Conservation (phyloP, 78 protist genomes). For the Andalucia godoyi region DNA sequence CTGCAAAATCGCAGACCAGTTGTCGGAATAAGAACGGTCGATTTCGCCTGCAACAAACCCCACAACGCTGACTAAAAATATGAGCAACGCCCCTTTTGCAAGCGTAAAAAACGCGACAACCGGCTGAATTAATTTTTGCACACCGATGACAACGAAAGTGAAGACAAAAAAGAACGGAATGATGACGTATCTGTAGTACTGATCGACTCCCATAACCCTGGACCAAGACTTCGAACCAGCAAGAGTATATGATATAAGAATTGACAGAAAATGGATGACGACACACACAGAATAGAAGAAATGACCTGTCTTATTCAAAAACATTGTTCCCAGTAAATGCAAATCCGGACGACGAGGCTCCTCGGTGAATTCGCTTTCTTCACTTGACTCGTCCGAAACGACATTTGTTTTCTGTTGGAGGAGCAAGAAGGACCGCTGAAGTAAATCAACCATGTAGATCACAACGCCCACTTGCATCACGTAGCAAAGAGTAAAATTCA, state of each 20-base stretch:
- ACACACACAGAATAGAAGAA: conserved; percentile 4
- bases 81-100: conserved; percentile 3
- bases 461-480: conserved; percentile 3
- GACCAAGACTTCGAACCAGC: conserved; percentile 12
- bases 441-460: conserved; percentile 16
- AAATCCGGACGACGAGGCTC: neutral
- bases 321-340: too few species aligned
- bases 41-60: neutral
- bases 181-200: neutral
- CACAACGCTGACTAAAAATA: neutral
- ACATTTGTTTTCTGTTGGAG: neutral
- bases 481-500: neutral
- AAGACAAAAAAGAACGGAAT: neutral
- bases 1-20: neutral
- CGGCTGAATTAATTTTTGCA: neutral
- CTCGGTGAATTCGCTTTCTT: too few species aligned
- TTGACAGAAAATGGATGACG: conserved; percentile 5
- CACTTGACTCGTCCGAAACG: neutral
- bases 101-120: conserved; percentile 10
- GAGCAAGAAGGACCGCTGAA: conserved; percentile 5
- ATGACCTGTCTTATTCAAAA: neutral
- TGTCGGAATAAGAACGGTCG: neutral
- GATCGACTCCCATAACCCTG: neutral
- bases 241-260: conserved; percentile 9
- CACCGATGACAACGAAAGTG: neutral